Base-by-base conservation (phyloP, 2,329 filamentous ascomycete genomes). In the Gaeumannomyces tritici region DNA sequence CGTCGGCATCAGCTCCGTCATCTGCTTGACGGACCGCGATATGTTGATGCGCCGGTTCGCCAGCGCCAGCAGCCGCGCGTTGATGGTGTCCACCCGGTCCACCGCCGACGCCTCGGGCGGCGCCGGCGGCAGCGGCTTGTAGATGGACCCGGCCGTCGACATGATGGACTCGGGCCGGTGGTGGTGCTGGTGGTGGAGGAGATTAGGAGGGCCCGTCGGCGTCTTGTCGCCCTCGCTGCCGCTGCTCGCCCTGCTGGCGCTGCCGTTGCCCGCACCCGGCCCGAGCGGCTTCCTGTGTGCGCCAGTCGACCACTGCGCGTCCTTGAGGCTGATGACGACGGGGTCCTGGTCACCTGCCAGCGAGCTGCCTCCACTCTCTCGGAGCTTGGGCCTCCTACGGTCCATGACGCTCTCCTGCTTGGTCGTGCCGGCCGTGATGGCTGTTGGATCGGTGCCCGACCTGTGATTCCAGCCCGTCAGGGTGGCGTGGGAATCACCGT, bases 1-100 rank as follows among this genome's bases (percentile, higher is more conserved):
- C 47, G 82, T 85, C 55, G 89, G 89, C 79, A 92, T 89, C 63
- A 92, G 80, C 72, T 91, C 86, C 63, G 87, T 91, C 79, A 93
- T 87, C 72, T 93, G 89, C 65, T 83, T 79, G 71, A 95, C 90
- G 65, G 88, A 85, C 28, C 81, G 85, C 70, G 84, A 82, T 69
- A 93, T 84, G 74, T 93, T 93, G 64, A 82, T 78, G 62, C 87
- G 84, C 57, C 89, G 84, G 69, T 89, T 85, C 1, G 79, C 78
- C 9, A 95, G 80, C 59, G 83, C 81, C 55, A 86, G 80, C 33
- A 90, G 82, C 68, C 85, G 83, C 5, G 86, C 84, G 69, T 89
- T 84, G 28, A 95, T 79, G 64, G 82, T 79, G 12, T 84, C 81
- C 21, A 93, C 83, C 31, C 87, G 87, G 70, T 88, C 86, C 47